A percentile compares a stretch with the other conserved stretches of the same genome.
These are phyloP conservation scores for Pichia inconspicua DNA, from an alignment of 1,139 yeast genomes.

Conservation along the genomic window DNA sequence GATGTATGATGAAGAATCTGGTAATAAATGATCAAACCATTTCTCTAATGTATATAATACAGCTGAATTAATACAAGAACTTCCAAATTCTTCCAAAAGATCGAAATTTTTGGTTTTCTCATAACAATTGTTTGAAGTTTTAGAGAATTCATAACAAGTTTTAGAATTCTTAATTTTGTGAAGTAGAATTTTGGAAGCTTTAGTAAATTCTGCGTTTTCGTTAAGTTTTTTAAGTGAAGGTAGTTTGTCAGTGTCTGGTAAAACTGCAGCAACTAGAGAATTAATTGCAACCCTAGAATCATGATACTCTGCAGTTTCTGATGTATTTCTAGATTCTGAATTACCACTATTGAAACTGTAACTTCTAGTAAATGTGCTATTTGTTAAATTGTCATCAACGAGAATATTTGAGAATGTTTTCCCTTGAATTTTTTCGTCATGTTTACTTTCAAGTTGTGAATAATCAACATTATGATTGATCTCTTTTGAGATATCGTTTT, in stretches of 20 bases:
- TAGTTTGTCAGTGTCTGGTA: conserved; percentile 16
- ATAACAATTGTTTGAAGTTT: conserved; percentile 8
- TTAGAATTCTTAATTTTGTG: conserved; percentile 52
- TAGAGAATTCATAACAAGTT: conserved; percentile 51
- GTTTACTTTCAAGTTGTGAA: background rate
- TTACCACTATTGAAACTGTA: conserved; percentile 1
- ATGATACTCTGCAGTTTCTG: conserved; percentile 6
- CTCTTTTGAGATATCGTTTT: background rate
- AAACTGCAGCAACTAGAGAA: conserved; percentile 24
- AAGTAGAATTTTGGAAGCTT: conserved; percentile 26
- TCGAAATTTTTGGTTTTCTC: conserved; percentile 25
- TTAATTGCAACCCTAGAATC: conserved; percentile 27
- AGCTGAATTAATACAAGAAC: conserved; percentile 44
- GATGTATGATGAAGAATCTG: conserved; percentile 49
- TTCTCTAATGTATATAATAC: conserved; percentile 56
- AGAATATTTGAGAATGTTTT: conserved; percentile 1
- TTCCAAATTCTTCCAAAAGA: conserved; percentile 52
- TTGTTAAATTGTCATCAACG: background rate
- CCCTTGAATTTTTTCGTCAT: background rate
- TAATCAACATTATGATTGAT: background rate
- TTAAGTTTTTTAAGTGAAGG: conserved; percentile 22
- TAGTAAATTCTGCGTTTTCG: conserved; percentile 20
- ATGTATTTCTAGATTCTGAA: conserved; percentile 17
- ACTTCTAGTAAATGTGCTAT: background rate
- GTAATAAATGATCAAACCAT: conserved; percentile 38